Conservation (phyloP, 495 filamentous ascomycete species). For the Neurospora pannonica region DNA sequence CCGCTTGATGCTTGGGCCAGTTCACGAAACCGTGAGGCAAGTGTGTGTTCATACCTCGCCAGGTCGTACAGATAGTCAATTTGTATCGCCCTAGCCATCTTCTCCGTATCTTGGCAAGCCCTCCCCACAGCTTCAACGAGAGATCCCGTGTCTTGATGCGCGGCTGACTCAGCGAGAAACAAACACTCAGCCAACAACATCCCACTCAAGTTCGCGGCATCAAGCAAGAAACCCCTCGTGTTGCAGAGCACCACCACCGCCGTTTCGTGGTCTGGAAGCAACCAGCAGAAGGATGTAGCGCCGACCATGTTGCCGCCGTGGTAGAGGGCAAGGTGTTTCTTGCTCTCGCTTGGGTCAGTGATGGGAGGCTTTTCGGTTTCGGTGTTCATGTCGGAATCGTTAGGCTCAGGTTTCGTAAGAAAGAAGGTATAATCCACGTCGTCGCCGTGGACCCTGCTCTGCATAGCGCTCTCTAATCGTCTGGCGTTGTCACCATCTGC, state of each 20-base stretch:
- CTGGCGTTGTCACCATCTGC: conserved; percentile 10
- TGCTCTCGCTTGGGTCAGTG: not conserved
- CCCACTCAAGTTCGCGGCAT: conserved; percentile 10
- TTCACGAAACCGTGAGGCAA: not conserved
- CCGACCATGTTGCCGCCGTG: conserved; percentile 20
- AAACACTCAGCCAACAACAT: conserved; percentile 7
- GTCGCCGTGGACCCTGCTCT: not conserved
- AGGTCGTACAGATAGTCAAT: conserved; percentile 1
- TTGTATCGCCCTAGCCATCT: not conserved
- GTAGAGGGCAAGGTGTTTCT: conserved; percentile 6
- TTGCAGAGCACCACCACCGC: conserved; percentile 15
- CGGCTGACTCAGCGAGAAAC: not conserved
- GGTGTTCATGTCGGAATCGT: not conserved
- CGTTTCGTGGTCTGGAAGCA: not conserved
- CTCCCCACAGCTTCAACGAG: not conserved
- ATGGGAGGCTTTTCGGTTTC: not conserved
- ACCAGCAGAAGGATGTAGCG: conserved; percentile 11
- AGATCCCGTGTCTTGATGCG: not conserved
- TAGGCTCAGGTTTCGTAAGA: not conserved
- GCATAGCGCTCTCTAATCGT: not conserved
- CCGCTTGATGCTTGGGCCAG: not conserved
- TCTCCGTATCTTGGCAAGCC: not conserved
- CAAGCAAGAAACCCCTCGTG: conserved; percentile 8
- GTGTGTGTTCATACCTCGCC: not conserved
- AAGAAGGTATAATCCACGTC: not conserved